phyloP scores from a whole-genome alignment of 345 rosid species.

The Acer campestre region DNA sequence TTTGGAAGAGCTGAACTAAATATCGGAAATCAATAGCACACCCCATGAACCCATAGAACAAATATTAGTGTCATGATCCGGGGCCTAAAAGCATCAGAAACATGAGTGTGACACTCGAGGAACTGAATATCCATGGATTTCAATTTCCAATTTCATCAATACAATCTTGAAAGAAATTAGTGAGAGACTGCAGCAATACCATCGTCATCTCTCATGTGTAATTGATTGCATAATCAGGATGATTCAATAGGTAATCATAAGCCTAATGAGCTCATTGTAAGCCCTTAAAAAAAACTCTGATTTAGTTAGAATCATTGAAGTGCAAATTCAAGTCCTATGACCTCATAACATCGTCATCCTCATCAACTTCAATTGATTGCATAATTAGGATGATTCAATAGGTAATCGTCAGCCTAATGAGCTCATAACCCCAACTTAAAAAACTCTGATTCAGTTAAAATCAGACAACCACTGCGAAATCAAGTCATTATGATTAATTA shows the following conservation, averaged over 20 bases:
- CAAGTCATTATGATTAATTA: not conserved
- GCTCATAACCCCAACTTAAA: slow-evolving; percentile 1
- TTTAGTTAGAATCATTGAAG: not conserved
- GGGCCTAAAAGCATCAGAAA: not conserved
- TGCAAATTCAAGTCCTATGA: no score
- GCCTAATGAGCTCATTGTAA: slow-evolving; percentile 5
- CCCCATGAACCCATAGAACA: no score
- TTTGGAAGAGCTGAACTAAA: no score
- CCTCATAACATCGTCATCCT: not conserved
- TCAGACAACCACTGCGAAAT: not conserved
- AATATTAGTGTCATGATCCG: not conserved
- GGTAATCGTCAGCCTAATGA: not conserved
- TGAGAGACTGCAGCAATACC: not conserved
- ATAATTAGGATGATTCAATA: not conserved
- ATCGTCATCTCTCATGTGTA: not conserved
- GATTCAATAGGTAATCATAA: no score
- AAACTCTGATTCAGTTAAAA: not conserved
- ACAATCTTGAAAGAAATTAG: not conserved
- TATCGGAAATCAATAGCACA: no score
- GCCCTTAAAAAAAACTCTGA: not conserved
- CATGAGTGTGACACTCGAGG: not conserved
- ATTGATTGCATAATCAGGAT: not conserved
- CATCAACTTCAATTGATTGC: not conserved
- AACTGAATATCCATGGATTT: not conserved
- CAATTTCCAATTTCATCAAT: not conserved